phyloP scores from a whole-genome alignment of 352 stramenopile genomes.

The Phytophthora syringae region DNA sequence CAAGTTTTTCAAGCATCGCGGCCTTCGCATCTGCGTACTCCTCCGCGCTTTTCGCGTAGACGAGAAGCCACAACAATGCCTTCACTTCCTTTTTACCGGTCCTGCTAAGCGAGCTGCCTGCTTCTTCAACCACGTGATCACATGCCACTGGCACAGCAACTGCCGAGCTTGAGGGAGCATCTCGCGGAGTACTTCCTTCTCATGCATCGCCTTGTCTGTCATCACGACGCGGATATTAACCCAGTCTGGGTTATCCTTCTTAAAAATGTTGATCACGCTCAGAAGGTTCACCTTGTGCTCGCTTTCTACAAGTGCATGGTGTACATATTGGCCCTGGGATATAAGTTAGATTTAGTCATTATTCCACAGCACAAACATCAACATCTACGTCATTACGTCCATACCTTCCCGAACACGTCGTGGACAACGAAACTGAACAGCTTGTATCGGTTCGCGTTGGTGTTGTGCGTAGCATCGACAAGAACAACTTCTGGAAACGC shows the following conservation, averaged over 20 bases:
- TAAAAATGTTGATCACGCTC: background rate
- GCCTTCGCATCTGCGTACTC: slow-evolving; percentile 3
- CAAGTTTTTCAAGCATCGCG: background rate
- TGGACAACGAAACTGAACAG: slow-evolving; percentile 13
- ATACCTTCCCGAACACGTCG: slow-evolving; percentile 23
- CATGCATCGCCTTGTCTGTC: slow-evolving; percentile 12
- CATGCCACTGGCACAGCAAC: slow-evolving; percentile 20
- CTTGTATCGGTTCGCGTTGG: slow-evolving; percentile 23
- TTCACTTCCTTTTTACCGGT: slow-evolving; percentile 11
- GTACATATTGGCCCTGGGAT: slow-evolving; percentile 7
- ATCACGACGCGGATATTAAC: background rate
- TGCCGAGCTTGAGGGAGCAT: slow-evolving; percentile 1
- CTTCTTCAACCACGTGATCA: slow-evolving; percentile 18
- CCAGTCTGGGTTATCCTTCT: slow-evolving; percentile 4
- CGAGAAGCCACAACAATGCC: background rate
- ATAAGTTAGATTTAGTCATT: slow-evolving; percentile 2
- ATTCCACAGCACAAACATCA: background rate
- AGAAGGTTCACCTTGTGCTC: slow-evolving; percentile 8
- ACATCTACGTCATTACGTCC: background rate
- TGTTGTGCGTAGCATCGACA: slow-evolving; percentile 14
- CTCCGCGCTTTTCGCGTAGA: background rate
- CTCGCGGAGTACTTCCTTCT: slow-evolving; percentile 2
- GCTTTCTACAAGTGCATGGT: slow-evolving; percentile 7
- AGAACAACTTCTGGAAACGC: slow-evolving; percentile 17
- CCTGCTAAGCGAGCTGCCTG: background rate